These are phyloP conservation scores for Pythium apleroticum DNA, from an alignment of 352 stramenopile species.

Conservation along the genomic window DNA sequence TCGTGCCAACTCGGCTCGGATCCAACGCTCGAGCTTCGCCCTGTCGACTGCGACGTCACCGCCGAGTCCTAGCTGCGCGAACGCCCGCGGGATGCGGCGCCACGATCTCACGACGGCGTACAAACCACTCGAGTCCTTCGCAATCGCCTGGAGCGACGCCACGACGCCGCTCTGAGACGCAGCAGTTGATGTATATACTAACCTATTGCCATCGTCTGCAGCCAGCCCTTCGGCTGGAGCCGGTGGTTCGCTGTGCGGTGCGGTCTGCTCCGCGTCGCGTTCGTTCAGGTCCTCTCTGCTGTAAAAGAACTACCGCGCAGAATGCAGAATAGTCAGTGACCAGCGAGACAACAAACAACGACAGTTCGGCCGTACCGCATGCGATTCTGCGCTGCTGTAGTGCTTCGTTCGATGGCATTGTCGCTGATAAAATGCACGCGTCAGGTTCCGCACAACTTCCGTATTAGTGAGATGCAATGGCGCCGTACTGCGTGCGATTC, in stretches of 20 bases:
- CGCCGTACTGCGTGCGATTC: slow-evolving; percentile 14
- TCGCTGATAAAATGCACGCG: neutral
- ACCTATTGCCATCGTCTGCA: slow-evolving; percentile 3
- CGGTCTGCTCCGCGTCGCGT: neutral
- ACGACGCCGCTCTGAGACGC: slow-evolving; percentile 11
- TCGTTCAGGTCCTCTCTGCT: neutral
- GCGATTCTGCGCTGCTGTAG: neutral
- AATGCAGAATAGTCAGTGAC: neutral
- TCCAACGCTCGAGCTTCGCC: slow-evolving; percentile 38
- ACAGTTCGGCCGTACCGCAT: neutral
- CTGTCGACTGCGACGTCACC: slow-evolving; percentile 8
- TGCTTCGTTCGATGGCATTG: slow-evolving; percentile 2
- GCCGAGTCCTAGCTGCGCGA: slow-evolving; percentile 36
- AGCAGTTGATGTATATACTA: neutral
- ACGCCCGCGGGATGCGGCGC: slow-evolving; percentile 45
- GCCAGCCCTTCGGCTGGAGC: neutral
- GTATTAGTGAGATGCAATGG: neutral
- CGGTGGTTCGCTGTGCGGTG: neutral
- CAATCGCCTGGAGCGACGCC: slow-evolving; percentile 27
- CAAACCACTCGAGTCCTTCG: slow-evolving; percentile 35
- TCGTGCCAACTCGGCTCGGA: slow-evolving; percentile 46
- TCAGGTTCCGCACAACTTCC: neutral
- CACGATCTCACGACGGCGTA: slow-evolving; percentile 47
- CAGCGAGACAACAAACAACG: neutral
- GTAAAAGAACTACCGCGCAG: neutral